phyloP scores from a whole-genome alignment of 768 basidiomycete species.

The Termitomyces eurrhizus region DNA sequence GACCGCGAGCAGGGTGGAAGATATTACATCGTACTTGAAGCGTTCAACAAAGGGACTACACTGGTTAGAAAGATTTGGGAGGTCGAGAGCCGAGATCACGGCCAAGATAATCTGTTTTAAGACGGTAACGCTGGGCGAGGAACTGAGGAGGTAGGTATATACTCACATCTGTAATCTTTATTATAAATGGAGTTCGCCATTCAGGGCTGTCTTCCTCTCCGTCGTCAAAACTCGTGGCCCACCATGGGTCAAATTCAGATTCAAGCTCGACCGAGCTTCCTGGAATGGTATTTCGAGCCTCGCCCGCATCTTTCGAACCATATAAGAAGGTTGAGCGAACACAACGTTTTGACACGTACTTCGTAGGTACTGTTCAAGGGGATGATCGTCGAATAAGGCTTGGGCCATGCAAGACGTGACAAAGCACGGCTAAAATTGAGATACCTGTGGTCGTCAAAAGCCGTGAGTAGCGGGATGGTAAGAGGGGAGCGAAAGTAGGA shows the following conservation, averaged over 20 bases:
- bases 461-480: slow-evolving; percentile 9
- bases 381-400: slow-evolving; percentile 74
- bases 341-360: slow-evolving; percentile 34
- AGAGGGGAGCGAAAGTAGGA: neutral
- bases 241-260: slow-evolving; percentile 33
- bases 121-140: neutral
- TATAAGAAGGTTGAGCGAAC: neutral
- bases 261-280: slow-evolving; percentile 42
- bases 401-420: slow-evolving; percentile 55
- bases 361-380: slow-evolving; percentile 68
- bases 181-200: slow-evolving; percentile 34
- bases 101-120: slow-evolving; percentile 33
- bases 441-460: slow-evolving; percentile 13
- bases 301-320: slow-evolving; percentile 49
- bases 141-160: neutral
- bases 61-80: slow-evolving; percentile 26
- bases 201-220: slow-evolving; percentile 21
- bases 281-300: slow-evolving; percentile 52
- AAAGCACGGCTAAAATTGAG: neutral
- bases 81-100: slow-evolving; percentile 30
- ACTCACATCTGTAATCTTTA: slow-evolving; percentile 39
- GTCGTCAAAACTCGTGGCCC: slow-evolving; percentile 22
- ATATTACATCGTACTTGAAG: slow-evolving; percentile 83
- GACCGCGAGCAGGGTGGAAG: slow-evolving; percentile 67
- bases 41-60: slow-evolving; percentile 62